Percentiles rank a stretch among this genome's conserved stretches.
Conservation (phyloP, 1,284 basidiomycete genomes). For the Tylopilus orsonianus region DNA sequence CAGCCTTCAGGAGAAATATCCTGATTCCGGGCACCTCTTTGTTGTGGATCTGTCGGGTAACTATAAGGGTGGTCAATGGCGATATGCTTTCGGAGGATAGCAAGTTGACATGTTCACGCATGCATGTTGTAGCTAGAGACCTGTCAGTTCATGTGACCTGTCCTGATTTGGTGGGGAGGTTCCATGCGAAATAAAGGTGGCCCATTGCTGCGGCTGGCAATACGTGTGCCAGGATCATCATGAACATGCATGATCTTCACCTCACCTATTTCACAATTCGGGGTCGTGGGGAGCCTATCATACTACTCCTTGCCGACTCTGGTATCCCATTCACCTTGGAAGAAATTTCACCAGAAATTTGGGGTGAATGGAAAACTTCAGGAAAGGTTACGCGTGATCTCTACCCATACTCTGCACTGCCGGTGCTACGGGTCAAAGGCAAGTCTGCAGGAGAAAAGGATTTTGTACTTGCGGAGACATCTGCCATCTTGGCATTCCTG, state of each 20-base stretch:
- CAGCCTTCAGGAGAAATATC: constrained; percentile 48
- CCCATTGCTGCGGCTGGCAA: background rate
- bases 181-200: background rate
- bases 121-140: too few relatives aligned
- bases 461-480: constrained; percentile 27
- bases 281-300: constrained; percentile 28
- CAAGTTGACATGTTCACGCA: too few relatives aligned
- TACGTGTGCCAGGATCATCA: constrained; percentile 1
- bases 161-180: background rate
- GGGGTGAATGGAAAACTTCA: constrained; percentile 18
- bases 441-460: constrained; percentile 10
- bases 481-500: constrained; percentile 25
- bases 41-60: constrained; percentile 56
- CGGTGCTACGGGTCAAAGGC: constrained; percentile 24
- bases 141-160: too few relatives aligned
- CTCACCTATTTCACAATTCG: constrained; percentile 24
- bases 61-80: constrained; percentile 46
- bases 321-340: constrained; percentile 23
- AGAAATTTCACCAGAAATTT: constrained; percentile 13
- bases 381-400: constrained; percentile 17
- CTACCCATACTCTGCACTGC: constrained; percentile 28
- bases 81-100: constrained; percentile 36
- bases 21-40: constrained; percentile 67
- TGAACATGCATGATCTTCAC: constrained; percentile 19
- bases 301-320: constrained; percentile 27